A percentile compares a stretch with the other conserved stretches of the same genome.
Evolutionary conservation across 148 eudicot genomes (phyloP).

Genomic region (Dianthus caryophyllus): DNA sequence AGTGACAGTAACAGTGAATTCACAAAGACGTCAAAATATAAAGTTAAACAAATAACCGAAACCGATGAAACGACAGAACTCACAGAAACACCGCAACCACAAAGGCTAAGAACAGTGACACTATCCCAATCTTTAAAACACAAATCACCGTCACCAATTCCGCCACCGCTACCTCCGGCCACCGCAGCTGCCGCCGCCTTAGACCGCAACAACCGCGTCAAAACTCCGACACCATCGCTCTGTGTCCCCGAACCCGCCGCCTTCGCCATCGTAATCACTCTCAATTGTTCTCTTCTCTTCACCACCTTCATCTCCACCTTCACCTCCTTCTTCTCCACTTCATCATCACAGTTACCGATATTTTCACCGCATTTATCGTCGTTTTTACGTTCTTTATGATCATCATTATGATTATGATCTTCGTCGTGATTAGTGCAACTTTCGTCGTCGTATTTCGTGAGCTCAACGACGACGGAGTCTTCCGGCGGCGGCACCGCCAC

Average conservation of each 20-base stretch:
- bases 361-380: too few species aligned
- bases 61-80: slow-evolving; percentile 20
- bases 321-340: slow-evolving; percentile 18
- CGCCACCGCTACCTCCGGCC: slow-evolving; percentile 22
- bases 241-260: slow-evolving; percentile 67
- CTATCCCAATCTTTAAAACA: slow-evolving; percentile 67
- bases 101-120: slow-evolving; percentile 60
- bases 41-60: too few species aligned
- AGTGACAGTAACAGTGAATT: too few species aligned
- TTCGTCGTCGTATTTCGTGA: background rate
- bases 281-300: slow-evolving; percentile 74
- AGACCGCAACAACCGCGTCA: slow-evolving; percentile 62
- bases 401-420: too few species aligned
- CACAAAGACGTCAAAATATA: too few species aligned
- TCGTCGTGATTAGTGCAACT: background rate
- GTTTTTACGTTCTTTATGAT: background rate
- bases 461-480: slow-evolving; percentile 59
- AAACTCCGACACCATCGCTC: slow-evolving; percentile 84
- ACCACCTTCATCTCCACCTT: slow-evolving; percentile 71
- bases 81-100: slow-evolving; percentile 74
- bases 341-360: too few species aligned
- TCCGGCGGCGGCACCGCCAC: slow-evolving; percentile 77
- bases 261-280: slow-evolving; percentile 51
- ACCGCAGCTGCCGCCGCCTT: slow-evolving; percentile 29
- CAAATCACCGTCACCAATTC: slow-evolving; percentile 31